Evolutionary conservation across 257 asterid species (phyloP).

Genomic region (Solanum ahanhuiri): DNA sequence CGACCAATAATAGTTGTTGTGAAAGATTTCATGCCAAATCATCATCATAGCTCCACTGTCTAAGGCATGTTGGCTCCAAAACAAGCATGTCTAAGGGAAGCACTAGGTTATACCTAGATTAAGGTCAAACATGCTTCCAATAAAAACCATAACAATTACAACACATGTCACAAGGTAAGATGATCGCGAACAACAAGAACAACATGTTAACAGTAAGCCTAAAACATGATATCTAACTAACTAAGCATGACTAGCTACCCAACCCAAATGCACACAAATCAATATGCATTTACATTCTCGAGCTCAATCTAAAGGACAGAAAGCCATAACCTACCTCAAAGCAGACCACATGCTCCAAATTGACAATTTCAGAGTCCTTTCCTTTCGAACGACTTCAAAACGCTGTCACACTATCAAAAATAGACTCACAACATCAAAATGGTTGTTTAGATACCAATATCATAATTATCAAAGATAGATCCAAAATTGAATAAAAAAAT

Average conservation of each 20-base stretch:
- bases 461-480: not conserved
- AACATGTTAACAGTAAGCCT: not conserved
- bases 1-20: not conserved
- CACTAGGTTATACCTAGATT: not conserved
- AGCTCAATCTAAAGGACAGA: not conserved
- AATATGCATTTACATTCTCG: not conserved
- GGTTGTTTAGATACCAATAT: not conserved
- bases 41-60: too few relatives aligned
- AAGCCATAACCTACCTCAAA: not conserved
- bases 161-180: not conserved
- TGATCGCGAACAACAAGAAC: not conserved
- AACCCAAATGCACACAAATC: not conserved
- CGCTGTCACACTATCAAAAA: too few relatives aligned
- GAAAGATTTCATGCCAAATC: not conserved
- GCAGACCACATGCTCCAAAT: not conserved
- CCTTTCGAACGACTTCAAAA: too few relatives aligned
- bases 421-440: not conserved
- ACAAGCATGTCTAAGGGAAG: not conserved
- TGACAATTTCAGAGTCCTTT: not conserved
- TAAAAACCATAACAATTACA: not conserved
- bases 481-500: not conserved
- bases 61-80: not conserved
- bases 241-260: not conserved
- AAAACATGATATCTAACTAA: not conserved
- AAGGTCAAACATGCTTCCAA: not conserved